phyloP scores from a whole-genome alignment of 495 filamentous ascomycete species.

The Achaetomiella virescens region DNA sequence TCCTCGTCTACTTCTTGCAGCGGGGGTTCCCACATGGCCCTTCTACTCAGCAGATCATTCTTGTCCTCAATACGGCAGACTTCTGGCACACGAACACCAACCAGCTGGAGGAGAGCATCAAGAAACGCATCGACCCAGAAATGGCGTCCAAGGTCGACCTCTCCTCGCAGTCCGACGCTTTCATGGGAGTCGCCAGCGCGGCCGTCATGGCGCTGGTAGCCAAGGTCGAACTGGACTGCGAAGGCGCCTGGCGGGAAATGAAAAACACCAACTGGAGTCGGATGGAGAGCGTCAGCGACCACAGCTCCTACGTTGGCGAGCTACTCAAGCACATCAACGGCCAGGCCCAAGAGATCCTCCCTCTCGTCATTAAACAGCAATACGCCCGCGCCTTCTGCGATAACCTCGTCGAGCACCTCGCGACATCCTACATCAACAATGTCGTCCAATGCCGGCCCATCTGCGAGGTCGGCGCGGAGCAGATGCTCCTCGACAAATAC shows the following conservation, averaged over 20 bases:
- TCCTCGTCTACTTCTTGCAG: conserved; percentile 73
- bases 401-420: conserved; percentile 80
- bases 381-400: conserved; percentile 94
- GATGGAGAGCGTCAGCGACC: conserved; percentile 90
- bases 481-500: conserved; percentile 95
- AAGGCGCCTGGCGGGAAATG: conserved; percentile 94
- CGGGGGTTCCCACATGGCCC: conserved; percentile 52
- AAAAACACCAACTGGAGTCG: conserved; percentile 92
- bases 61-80: conserved; percentile 92
- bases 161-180: conserved; percentile 86
- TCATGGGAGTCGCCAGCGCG: conserved; percentile 89
- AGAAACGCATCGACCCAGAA: conserved; percentile 73
- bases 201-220: conserved; percentile 78
- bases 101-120: conserved; percentile 92
- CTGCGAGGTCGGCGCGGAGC: conserved; percentile 92
- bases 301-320: conserved; percentile 85
- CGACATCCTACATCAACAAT: conserved; percentile 70
- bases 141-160: conserved; percentile 72
- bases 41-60: conserved; percentile 67
- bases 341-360: conserved; percentile 65
- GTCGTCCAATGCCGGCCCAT: conserved; percentile 86
- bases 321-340: conserved; percentile 65
- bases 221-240: conserved; percentile 72
- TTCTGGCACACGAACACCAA: conserved; percentile 93
- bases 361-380: conserved; percentile 79